Percentiles rank a stretch among this genome's conserved stretches.
These are phyloP conservation scores for Brettanomyces anomalus DNA, from an alignment of 805 yeast genomes.

Conservation along the genomic window DNA sequence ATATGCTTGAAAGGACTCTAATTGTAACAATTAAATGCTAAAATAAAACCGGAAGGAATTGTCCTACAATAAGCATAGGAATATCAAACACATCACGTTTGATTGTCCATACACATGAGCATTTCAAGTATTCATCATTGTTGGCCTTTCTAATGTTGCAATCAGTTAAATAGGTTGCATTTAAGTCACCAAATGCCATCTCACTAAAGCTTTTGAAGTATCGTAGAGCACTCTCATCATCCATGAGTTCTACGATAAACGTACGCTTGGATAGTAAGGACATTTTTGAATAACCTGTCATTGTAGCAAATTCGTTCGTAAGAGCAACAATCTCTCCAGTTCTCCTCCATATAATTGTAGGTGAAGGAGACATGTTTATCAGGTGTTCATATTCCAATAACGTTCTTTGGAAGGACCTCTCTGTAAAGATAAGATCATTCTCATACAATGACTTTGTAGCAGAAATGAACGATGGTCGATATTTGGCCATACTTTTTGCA, in stretches of 20 bases:
- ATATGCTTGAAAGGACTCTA: no score
- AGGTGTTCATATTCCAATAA: slow-evolving; percentile 46
- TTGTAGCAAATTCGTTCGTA: slow-evolving; percentile 62
- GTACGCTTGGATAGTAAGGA: slow-evolving; percentile 51
- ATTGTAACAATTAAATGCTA: background rate
- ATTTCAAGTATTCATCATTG: slow-evolving; percentile 36
- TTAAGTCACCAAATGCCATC: slow-evolving; percentile 61
- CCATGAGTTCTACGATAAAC: slow-evolving; percentile 76
- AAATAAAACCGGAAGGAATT: slow-evolving; percentile 55
- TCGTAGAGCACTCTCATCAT: slow-evolving; percentile 62
- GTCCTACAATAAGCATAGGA: slow-evolving; percentile 79
- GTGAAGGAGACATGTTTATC: slow-evolving; percentile 58
- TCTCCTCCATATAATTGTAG: slow-evolving; percentile 78
- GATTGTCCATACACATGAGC: slow-evolving; percentile 80
- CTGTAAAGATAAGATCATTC: slow-evolving; percentile 58
- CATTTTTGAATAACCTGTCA: slow-evolving; percentile 55
- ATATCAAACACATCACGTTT: slow-evolving; percentile 76
- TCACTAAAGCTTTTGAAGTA: slow-evolving; percentile 66
- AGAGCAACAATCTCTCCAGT: slow-evolving; percentile 80
- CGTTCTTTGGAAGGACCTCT: slow-evolving; percentile 47
- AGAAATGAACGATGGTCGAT: slow-evolving; percentile 69
- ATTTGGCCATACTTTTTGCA: slow-evolving; percentile 51
- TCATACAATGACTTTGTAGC: slow-evolving; percentile 67
- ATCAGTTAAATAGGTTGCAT: slow-evolving; percentile 41
- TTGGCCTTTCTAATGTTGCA: slow-evolving; percentile 34